Base-by-base conservation (phyloP, 352 stramenopile species). In the Globisporangium lucens region DNA sequence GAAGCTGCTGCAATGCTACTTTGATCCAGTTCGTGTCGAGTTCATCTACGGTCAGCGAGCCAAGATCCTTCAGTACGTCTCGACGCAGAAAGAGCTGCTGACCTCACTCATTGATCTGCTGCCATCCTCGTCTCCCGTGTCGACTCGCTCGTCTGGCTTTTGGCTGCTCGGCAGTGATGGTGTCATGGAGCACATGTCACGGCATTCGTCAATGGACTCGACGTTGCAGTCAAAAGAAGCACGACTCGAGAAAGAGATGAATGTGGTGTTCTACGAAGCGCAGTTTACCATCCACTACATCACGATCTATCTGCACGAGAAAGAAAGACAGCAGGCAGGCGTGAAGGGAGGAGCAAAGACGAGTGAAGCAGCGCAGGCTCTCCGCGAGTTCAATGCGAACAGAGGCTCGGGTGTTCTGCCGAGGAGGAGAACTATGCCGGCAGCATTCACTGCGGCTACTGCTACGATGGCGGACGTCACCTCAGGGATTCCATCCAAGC, bases 211-310 rank as follows among this genome's bases (percentile, higher is more conserved):
- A 17, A 69, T 66, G 33, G 59, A 77, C 35, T 77, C 71, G 13
- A 78, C 74, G 27, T 67, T 76, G 30, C 68, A 82, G 46, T 73
- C 82, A 12, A 88, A 88, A 46, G 85, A 93, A 27, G 81, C 80
- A 29, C 74, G 77, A n/a, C 71, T 91, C 1, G 79, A 89, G 43
- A 89, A 80, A 33, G 75, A 90, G 24, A 90, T 93, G 72, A 89
- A 77, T 49, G 78, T 87, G 17, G 72, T 91, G 7, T 83, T 79
- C 49, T 90, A 89, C 59, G 85, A 93, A 59, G 77, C 81, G 47
- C 70, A 91, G 27, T 77, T 89, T 46, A 89, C 81, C 20, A 66
- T 90, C 20, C 78, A 93, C 56, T 77, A 89, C 55, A 74, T 89
- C 35, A 49, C 87, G n/a, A 71, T 89, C 35, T 82, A 82, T 33